Percentiles rank a stretch among this genome's conserved stretches.
Evolutionary conservation across 371 early-diverging fungal species (phyloP).

Genomic region (Mortierella sp.): DNA sequence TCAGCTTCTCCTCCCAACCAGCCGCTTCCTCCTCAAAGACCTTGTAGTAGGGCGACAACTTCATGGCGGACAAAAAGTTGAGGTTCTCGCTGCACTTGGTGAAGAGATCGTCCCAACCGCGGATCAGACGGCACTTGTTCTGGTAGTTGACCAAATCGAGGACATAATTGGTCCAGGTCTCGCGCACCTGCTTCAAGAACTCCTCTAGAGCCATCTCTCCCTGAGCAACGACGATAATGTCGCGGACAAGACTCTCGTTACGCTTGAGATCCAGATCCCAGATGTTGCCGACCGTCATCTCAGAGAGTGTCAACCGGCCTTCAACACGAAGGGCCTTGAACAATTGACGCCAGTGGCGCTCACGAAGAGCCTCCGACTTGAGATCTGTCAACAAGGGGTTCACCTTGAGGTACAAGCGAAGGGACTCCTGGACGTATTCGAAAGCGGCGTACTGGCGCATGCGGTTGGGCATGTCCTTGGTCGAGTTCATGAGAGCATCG

Average conservation of each 20-base stretch:
- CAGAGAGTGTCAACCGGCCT: slow-evolving; percentile 75
- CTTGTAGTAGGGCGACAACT: slow-evolving; percentile 96
- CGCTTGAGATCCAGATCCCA: slow-evolving; percentile 95
- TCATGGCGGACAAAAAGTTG: slow-evolving; percentile 96
- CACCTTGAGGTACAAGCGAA: slow-evolving; percentile 85
- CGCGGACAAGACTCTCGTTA: slow-evolving; percentile 87
- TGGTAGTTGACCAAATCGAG: slow-evolving; percentile 97
- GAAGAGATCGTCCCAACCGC: slow-evolving; percentile 98
- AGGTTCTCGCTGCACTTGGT: slow-evolving; percentile 96
- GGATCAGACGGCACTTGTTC: slow-evolving; percentile 95
- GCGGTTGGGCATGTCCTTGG: slow-evolving; percentile 94
- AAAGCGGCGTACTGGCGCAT: slow-evolving; percentile 98
- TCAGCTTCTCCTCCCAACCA: slow-evolving; percentile 97
- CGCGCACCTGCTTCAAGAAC: slow-evolving; percentile 93
- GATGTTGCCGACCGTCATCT: slow-evolving; percentile 94
- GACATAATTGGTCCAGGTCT: slow-evolving; percentile 93
- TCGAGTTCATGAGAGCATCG: slow-evolving; percentile 84
- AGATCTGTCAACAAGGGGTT: slow-evolving; percentile 90
- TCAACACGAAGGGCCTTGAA: slow-evolving; percentile 88
- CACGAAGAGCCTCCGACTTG: slow-evolving; percentile 96
- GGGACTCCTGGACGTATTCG: slow-evolving; percentile 90
- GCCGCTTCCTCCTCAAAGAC: slow-evolving; percentile 98
- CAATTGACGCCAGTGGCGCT: slow-evolving; percentile 97
- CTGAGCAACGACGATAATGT: slow-evolving; percentile 93
- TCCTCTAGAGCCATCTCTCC: slow-evolving; percentile 99